Base-by-base conservation (phyloP, 106 monocot species). In the Platanthera guangdongensis region DNA sequence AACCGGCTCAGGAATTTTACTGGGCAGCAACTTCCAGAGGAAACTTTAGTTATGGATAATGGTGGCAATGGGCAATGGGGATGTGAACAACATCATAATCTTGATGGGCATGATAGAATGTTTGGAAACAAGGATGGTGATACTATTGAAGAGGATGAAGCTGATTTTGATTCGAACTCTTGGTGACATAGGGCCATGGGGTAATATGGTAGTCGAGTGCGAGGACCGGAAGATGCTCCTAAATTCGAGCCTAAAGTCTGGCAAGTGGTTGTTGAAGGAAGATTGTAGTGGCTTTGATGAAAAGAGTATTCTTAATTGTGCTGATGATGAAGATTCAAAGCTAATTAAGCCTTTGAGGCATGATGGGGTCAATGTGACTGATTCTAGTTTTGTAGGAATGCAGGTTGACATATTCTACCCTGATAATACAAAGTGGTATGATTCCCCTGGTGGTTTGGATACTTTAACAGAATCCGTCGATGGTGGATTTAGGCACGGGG, bases 201-300 rank as follows among this genome's bases (percentile, higher is more conserved):
- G 85, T 11, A 77, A 80, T 57, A 88, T 95, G 81, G 71, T 59
- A 18, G 71, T 79, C 65, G 92, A 86, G 4, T 90, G 92, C 73
- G 68, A 78, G 71, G 84, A 82, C 52, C 90, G 82, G 62, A 90
- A 88, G 78, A 76, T 89, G 78, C 83, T 91, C 21, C 81, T 87
- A 82, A 77, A 82, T 52, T 90, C 88, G 32, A 88, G 77, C 73
- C 83, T 85, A 78, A 90, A 92, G 78, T 22, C 83, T 55, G 81
- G 81, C 64, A 95, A 92, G 65, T 95, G 95, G 95, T 78, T 87
- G 68, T 75, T 90, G 77, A 95, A 95, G 81, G 92, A 86, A 72
- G 83, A 86, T 68, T 90, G 88, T 62, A 64, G 74, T 49, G 90
- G 85, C 52, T 97, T 97, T 83, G 96, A 93, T 77, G 96, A 91